phyloP scores from a whole-genome alignment of 2,329 filamentous ascomycete genomes.

The Pseudogymnoascus destructans region DNA sequence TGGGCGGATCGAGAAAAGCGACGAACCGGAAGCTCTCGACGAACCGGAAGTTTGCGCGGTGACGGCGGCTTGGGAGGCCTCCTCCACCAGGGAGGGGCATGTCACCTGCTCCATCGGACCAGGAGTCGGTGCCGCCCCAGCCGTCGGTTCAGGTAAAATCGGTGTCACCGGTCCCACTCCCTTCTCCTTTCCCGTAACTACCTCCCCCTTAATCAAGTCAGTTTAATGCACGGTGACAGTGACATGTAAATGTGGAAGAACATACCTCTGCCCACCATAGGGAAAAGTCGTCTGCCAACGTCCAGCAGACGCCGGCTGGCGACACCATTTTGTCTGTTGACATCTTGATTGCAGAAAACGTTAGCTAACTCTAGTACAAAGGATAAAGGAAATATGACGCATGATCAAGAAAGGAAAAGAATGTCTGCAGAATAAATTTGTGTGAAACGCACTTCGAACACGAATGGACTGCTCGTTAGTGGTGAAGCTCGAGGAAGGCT shows the following conservation, averaged over 20 bases:
- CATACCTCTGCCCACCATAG: neutral
- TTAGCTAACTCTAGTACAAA: neutral
- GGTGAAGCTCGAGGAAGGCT: neutral
- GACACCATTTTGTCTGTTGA: neutral
- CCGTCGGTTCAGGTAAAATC: neutral
- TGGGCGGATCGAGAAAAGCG: conserved; percentile 21
- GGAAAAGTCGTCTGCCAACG: neutral
- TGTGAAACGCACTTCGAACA: neutral
- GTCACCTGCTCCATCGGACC: neutral
- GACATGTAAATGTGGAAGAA: neutral
- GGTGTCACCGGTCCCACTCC: conserved; percentile 26
- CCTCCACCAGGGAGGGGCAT: conserved; percentile 5
- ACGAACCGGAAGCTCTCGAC: conserved; percentile 14
- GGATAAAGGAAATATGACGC: too few species aligned
- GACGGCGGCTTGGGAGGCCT: neutral
- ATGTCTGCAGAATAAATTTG: neutral
- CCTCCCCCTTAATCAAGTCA: neutral
- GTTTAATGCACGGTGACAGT: neutral
- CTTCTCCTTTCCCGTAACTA: conserved; percentile 12
- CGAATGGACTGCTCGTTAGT: neutral
- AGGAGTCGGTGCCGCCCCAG: neutral
- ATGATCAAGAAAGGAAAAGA: neutral
- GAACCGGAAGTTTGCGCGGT: conserved; percentile 15
- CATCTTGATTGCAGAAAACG: neutral
- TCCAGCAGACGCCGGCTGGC: neutral